phyloP scores from a whole-genome alignment of 202 grass and related monocot genomes.

The Saccharum hybrid region DNA sequence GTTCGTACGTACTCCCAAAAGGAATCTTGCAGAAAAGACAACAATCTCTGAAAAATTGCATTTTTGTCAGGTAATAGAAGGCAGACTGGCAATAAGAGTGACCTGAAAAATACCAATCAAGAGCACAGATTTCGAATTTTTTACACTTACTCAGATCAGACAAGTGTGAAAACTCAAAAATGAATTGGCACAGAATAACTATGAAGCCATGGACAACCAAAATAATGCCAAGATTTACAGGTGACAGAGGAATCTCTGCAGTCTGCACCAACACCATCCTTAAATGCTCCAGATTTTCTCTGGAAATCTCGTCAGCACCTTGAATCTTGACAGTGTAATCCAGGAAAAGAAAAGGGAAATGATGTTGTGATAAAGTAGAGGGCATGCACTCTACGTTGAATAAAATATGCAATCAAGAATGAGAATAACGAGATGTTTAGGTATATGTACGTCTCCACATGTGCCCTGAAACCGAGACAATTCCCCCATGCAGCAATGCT shows the following conservation, averaged over 20 bases:
- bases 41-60: constrained; percentile 17
- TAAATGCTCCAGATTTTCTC: constrained; percentile 42
- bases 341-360: constrained; percentile 16
- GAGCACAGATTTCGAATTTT: constrained; percentile 25
- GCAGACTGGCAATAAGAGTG: constrained; percentile 25
- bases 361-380: constrained; percentile 38
- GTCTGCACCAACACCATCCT: constrained; percentile 31
- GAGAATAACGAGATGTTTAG: constrained; percentile 50
- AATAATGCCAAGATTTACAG: constrained; percentile 39
- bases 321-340: constrained; percentile 36
- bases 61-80: constrained; percentile 33
- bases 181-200: constrained; percentile 16
- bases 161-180: constrained; percentile 31
- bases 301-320: constrained; percentile 37
- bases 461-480: constrained; percentile 51
- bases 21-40: constrained; percentile 43
- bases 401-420: constrained; percentile 31
- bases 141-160: constrained; percentile 30
- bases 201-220: constrained; percentile 28
- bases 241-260: constrained; percentile 50
- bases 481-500: constrained; percentile 32
- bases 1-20: constrained; percentile 29
- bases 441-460: constrained; percentile 33
- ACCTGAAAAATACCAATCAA: constrained; percentile 20
- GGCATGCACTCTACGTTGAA: constrained; percentile 35